Conservation (phyloP, 805 yeast species). For the Starmerella apis region DNA sequence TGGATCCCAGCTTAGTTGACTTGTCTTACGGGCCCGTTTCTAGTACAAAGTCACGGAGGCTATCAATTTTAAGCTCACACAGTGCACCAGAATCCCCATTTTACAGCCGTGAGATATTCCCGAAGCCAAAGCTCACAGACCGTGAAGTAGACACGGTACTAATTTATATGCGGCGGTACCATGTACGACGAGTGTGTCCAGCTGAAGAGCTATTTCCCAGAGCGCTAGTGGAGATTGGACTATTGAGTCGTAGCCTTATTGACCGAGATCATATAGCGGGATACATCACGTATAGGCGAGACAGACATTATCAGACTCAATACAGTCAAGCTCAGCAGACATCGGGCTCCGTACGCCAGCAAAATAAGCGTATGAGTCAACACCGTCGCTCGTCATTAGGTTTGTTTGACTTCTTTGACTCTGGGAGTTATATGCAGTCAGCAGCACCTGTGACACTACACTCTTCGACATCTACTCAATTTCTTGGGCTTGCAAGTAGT, state of each 20-base stretch:
- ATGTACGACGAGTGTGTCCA: constrained; percentile 30
- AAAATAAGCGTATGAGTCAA: constrained; percentile 12
- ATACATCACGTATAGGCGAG: constrained; percentile 24
- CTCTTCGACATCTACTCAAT: constrained; percentile 21
- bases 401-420: constrained; percentile 22
- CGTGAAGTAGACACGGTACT: constrained; percentile 30
- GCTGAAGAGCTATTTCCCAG: constrained; percentile 33
- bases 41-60: constrained; percentile 24
- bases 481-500: constrained; percentile 18
- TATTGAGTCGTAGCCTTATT: constrained; percentile 26
- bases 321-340: constrained; percentile 11
- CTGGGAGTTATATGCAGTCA: constrained; percentile 9
- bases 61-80: constrained; percentile 26
- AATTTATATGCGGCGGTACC: constrained; percentile 28
- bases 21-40: background rate
- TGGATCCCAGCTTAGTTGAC: background rate
- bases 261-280: constrained; percentile 28
- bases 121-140: constrained; percentile 30
- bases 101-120: constrained; percentile 27
- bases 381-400: constrained; percentile 23
- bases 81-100: constrained; percentile 27
- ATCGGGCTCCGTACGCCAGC: background rate
- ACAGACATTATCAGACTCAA: constrained; percentile 19
- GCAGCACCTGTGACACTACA: constrained; percentile 15
- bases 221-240: constrained; percentile 31